Conservation (phyloP, 805 yeast species). For the Vanderwaltozyma yarrowii region DNA sequence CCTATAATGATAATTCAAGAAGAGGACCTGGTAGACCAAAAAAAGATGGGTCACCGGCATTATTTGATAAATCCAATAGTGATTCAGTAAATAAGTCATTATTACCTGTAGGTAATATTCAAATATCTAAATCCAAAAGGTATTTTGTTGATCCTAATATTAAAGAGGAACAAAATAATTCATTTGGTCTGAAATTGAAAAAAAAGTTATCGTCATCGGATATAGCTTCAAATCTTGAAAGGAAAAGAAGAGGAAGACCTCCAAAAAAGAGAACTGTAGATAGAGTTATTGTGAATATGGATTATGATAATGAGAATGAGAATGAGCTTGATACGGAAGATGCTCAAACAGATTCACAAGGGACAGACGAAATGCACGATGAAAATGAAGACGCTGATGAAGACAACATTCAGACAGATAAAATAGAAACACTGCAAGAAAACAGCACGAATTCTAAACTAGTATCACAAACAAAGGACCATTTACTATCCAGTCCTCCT, state of each 20-base stretch:
- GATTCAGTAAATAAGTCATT: slow-evolving; percentile 11
- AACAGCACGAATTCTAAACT: not conserved
- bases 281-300: slow-evolving; percentile 31
- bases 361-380: slow-evolving; percentile 2
- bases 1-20: slow-evolving; percentile 3
- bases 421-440: not conserved
- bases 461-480: not conserved
- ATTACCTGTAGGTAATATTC: slow-evolving; percentile 22
- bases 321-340: slow-evolving; percentile 3
- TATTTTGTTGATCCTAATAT: slow-evolving; percentile 23
- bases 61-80: slow-evolving; percentile 1
- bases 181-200: not conserved
- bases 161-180: not conserved
- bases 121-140: slow-evolving; percentile 24
- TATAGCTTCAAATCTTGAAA: slow-evolving; percentile 3
- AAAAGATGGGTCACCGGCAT: slow-evolving; percentile 12
- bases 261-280: slow-evolving; percentile 26
- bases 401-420: no score
- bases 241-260: slow-evolving; percentile 28
- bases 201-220: not conserved
- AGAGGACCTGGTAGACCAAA: slow-evolving; percentile 30
- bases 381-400: slow-evolving; percentile 3
- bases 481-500: not conserved
- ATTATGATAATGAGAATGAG: slow-evolving; percentile 32
- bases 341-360: slow-evolving; percentile 1